Base-by-base conservation (phyloP, 768 basidiomycete genomes). In the Lentinula boryana region DNA sequence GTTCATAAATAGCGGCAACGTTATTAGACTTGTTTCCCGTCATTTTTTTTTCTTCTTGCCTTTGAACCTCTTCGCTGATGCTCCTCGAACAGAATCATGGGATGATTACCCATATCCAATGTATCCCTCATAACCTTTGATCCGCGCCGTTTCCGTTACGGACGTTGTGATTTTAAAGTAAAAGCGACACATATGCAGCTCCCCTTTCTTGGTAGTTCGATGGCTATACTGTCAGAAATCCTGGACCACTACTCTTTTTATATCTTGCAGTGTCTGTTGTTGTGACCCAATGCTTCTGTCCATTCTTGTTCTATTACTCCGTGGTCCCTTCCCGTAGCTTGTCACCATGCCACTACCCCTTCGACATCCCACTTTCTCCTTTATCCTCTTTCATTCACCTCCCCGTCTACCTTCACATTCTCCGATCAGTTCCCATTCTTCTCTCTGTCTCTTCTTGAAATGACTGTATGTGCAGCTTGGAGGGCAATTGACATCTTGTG, bases 51-150 rank as follows among this genome's bases (percentile, higher is more conserved):
- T 43, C 55, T 3, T 15, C 36, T 5, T 56, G 2, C 18, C 40
- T 15, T 23, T 9, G 21, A 27, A 38, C 9, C 12, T 46, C 15
- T 38, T 31, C 15, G 43, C 46, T 50, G 27, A 40, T 38, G 13
- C 4, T 41, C 44, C 7, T 38, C 10, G 6, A 36, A 23, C 40
- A 56, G 55, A 56, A 43, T 41, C 55, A 27, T 56, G 55, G 55
- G 55, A 56, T 27, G 55, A 56, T 40, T 38, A 56, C 15, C 55
- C 55, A 31, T 56, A 41, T 40, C 55, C 55, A 10, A 23, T 56
- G 55, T 40, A 56, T 44, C 55, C 55, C 23, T 40, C 55, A 41
- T 56, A 56, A 18, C 55, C 55, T 51, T 9, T 32, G 7, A 13
- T 51, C 21, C 12, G 23, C 16, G 10, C 46, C n/a, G 21, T 21